Evolutionary conservation across 371 early-diverging fungal species (phyloP).

Genomic region (Synchytrium microbalum): DNA sequence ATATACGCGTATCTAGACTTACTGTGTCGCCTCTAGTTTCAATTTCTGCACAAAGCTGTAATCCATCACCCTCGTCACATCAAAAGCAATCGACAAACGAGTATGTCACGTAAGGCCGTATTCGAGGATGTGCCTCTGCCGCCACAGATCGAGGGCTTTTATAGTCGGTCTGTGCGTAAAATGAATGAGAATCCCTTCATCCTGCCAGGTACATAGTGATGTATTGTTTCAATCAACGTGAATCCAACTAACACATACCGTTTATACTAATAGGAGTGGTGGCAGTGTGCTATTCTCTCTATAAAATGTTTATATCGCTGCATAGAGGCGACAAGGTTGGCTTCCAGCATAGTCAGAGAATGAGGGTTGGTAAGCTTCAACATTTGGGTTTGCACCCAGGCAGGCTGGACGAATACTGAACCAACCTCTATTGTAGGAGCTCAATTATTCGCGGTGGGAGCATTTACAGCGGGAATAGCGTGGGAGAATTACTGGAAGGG

Average conservation of each 20-base stretch:
- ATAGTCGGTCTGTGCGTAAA: conserved; percentile 15
- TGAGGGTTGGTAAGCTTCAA: conserved; percentile 7
- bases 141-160: conserved; percentile 11
- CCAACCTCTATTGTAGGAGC: neutral
- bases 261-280: conserved; percentile 3
- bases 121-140: neutral
- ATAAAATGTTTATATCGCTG: conserved; percentile 12
- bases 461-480: neutral
- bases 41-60: no score
- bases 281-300: conserved; percentile 7
- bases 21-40: no score
- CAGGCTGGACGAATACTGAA: neutral
- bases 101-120: neutral
- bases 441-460: neutral
- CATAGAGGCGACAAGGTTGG: conserved; percentile 12
- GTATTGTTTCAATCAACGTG: neutral
- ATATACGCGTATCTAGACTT: no score
- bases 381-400: neutral
- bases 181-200: conserved; percentile 18
- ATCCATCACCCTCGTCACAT: no score
- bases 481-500: neutral
- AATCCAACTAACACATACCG: neutral
- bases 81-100: no score
- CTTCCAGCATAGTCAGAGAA: conserved; percentile 14
- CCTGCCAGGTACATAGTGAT: conserved; percentile 10